Evolutionary conservation across 768 basidiomycete species (phyloP).

Genomic region (Panaeolus papilionaceus): DNA sequence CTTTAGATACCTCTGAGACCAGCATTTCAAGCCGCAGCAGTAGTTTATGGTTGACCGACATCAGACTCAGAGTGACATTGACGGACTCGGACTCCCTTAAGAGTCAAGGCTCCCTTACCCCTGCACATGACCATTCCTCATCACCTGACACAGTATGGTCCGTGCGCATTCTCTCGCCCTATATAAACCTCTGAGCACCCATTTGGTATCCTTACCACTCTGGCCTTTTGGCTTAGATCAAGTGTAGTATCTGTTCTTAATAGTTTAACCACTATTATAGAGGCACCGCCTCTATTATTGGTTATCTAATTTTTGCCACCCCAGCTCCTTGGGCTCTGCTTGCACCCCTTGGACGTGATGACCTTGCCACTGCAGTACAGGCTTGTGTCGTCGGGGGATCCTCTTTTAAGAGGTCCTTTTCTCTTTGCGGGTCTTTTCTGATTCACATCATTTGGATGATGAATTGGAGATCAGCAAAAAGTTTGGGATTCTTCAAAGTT

Average conservation of each 20-base stretch:
- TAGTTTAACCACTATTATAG: constrained; percentile 75
- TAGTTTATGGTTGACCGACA: too few relatives aligned
- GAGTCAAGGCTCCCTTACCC: background rate
- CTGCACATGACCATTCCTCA: background rate
- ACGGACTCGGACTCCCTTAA: too few relatives aligned
- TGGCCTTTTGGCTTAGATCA: constrained; percentile 97
- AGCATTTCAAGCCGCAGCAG: too few relatives aligned
- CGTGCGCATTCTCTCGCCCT: constrained; percentile 36
- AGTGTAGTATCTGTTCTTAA: constrained; percentile 98
- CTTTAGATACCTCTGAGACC: background rate
- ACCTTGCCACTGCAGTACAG: constrained; percentile 61
- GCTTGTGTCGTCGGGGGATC: constrained; percentile 72
- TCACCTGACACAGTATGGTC: constrained; percentile 32
- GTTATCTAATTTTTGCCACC: constrained; percentile 64
- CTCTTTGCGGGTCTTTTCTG: constrained; percentile 35
- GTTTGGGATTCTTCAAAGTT: constrained; percentile 18
- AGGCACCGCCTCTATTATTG: constrained; percentile 58
- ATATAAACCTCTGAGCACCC: constrained; percentile 33
- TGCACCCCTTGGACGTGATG: constrained; percentile 60
- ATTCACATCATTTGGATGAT: constrained; percentile 29
- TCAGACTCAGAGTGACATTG: too few relatives aligned
- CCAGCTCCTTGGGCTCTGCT: constrained; percentile 62
- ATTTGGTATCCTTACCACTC: constrained; percentile 69
- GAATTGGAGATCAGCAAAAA: constrained; percentile 33
- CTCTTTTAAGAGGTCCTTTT: constrained; percentile 33